phyloP scores from a whole-genome alignment of 768 basidiomycete genomes.

The Floccularia luteovirens region DNA sequence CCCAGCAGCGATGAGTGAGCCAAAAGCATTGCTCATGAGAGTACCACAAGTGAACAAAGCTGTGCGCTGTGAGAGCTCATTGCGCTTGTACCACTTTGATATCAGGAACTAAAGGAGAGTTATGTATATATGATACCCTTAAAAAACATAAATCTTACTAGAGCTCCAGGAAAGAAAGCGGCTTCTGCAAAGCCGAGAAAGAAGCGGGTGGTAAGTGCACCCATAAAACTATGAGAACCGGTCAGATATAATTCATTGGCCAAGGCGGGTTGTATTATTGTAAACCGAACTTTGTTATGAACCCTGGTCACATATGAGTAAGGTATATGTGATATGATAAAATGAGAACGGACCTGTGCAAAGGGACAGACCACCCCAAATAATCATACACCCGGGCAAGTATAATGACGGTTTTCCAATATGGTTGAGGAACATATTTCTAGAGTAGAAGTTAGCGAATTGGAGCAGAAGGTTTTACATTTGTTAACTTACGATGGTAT shows the following conservation, averaged over 20 bases:
- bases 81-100: slow-evolving; percentile 68
- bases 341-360: slow-evolving; percentile 33
- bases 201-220: slow-evolving; percentile 63
- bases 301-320: too few species aligned
- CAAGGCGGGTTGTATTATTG: slow-evolving; percentile 10
- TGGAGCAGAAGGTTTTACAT: not conserved
- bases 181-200: slow-evolving; percentile 72
- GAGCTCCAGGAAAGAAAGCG: slow-evolving; percentile 63
- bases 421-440: slow-evolving; percentile 63
- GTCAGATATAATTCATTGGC: not conserved
- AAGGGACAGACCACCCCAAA: slow-evolving; percentile 56
- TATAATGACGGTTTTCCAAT: slow-evolving; percentile 60
- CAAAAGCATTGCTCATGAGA: slow-evolving; percentile 78
- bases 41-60: slow-evolving; percentile 66
- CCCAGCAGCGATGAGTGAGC: slow-evolving; percentile 68
- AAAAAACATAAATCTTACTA: slow-evolving; percentile 21
- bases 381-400: slow-evolving; percentile 51
- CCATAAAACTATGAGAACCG: slow-evolving; percentile 39
- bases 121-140: not conserved
- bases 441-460: slow-evolving; percentile 26
- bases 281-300: too few species aligned
- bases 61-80: slow-evolving; percentile 62
- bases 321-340: too few species aligned
- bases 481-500: slow-evolving; percentile 50
- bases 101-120: slow-evolving; percentile 33